Base-by-base conservation (phyloP, 2,329 filamentous ascomycete species). In the Alternaria panax region DNA sequence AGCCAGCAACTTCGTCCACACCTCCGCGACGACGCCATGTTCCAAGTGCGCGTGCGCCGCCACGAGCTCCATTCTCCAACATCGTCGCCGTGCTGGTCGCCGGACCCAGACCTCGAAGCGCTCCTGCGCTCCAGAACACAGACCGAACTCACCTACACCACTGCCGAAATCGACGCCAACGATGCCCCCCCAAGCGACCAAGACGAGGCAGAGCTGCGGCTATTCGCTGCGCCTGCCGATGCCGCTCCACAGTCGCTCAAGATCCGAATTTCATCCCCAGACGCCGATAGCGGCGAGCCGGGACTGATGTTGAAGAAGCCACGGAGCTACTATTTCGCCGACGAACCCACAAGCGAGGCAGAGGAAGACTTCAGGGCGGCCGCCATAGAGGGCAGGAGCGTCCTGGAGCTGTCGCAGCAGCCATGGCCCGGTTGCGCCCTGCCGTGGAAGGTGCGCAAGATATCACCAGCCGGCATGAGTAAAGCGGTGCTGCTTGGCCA, bases 391-490 rank as follows among this genome's bases (percentile, higher is more conserved):
- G 75, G 72, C 18, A 53, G 63, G 25, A 63, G 69, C 11, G 67
- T 78, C 9, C 32, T 73, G 28, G 65, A 73, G 48, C 63, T 76
- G 63, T 67, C 75, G 34, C 58, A 54, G 47, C 50, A 64, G 52
- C 72, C 72, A 18, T 78, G 76, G 75, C 72, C 74, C 3, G 76
- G 73, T 20, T 75, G 72, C 56, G 69, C 68, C 14, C 43, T 78
- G 57, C 76, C 75, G 2, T 78, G 75, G 75, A 77, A 76, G 57
- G 73, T 78, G 46, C 67, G 28, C 28, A 72, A 40, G 1, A 68
- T 77, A 45, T 70, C 74, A 11, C 34, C 68, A n/a, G 53, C 67
- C 5, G 75, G 75, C 16, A 60, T 77, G 45, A 72, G 65, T 60
- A 75, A 69, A 59, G 59, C 60, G 11, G 70, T 78, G 2, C 61